Evolutionary conservation across 176 grass and related monocot species (phyloP).

Genomic region (Miscanthus lutarioriparius): DNA sequence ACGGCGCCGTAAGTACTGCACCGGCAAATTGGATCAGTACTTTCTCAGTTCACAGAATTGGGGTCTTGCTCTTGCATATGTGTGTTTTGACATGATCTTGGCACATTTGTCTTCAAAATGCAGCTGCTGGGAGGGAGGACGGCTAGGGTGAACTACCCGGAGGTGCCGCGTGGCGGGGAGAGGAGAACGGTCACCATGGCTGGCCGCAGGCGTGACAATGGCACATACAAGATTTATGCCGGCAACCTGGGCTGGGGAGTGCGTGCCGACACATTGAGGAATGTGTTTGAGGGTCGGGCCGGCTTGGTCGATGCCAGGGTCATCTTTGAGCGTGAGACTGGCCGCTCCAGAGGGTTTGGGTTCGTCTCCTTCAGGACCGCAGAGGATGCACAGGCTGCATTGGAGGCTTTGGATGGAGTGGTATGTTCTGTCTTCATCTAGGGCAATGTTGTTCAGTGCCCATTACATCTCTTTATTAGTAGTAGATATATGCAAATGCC

Average conservation of each 20-base stretch:
- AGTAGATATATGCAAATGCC: neutral
- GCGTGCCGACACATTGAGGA: constrained; percentile 57
- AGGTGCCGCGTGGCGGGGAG: constrained; percentile 85
- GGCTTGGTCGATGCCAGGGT: constrained; percentile 73
- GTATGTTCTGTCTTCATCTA: constrained; percentile 29
- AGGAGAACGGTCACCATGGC: constrained; percentile 47
- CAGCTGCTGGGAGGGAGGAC: constrained; percentile 73
- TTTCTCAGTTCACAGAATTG: neutral
- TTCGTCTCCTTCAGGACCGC: constrained; percentile 71
- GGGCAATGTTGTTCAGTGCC: neutral
- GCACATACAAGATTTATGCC: constrained; percentile 80
- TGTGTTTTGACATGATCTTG: constrained; percentile 8
- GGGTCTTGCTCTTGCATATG: neutral
- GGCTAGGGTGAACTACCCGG: constrained; percentile 83
- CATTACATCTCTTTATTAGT: neutral
- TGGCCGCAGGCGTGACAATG: constrained; percentile 51
- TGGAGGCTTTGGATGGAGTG: constrained; percentile 79
- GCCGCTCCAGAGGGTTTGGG: constrained; percentile 77
- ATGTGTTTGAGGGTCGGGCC: constrained; percentile 51
- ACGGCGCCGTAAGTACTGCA: constrained; percentile 66
- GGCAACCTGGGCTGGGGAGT: constrained; percentile 90
- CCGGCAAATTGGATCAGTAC: neutral
- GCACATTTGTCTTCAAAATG: constrained; percentile 12
- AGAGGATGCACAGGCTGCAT: constrained; percentile 64
- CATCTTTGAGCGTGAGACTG: constrained; percentile 73